Conservation (phyloP, 805 yeast genomes). For the Danielia reshetovae region DNA sequence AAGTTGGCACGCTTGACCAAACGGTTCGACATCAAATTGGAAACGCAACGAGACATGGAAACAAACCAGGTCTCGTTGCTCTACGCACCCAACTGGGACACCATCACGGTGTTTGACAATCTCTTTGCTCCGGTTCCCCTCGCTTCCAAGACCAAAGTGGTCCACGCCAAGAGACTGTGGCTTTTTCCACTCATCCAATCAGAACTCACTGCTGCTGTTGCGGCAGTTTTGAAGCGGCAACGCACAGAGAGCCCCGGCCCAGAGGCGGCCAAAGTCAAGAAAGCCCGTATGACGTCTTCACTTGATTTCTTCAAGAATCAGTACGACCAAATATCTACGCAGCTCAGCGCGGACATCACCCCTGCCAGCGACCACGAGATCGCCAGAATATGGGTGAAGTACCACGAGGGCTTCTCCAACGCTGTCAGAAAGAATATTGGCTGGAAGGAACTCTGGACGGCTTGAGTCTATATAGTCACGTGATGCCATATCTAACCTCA, state of each 20-base stretch:
- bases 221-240: constrained; percentile 19
- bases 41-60: constrained; percentile 31
- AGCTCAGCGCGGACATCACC: constrained; percentile 16
- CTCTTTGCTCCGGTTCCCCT: constrained; percentile 14
- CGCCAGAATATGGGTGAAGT: constrained; percentile 71
- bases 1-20: constrained; percentile 36
- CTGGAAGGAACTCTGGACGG: constrained; percentile 67
- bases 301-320: constrained; percentile 37
- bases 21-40: constrained; percentile 39
- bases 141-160: constrained; percentile 15
- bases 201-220: constrained; percentile 30
- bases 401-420: constrained; percentile 86
- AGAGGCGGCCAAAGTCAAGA: constrained; percentile 17
- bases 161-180: constrained; percentile 28
- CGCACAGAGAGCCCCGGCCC: constrained; percentile 13
- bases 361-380: constrained; percentile 29
- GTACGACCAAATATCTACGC: constrained; percentile 32
- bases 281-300: constrained; percentile 23
- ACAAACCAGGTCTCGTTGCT: constrained; percentile 26
- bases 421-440: constrained; percentile 83
- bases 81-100: constrained; percentile 34
- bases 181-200: constrained; percentile 34
- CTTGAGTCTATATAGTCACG: neutral
- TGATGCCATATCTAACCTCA: too few species aligned
- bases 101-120: constrained; percentile 24